Conservation (phyloP, 2,329 filamentous ascomycete species). For the Fusarium napiforme region DNA sequence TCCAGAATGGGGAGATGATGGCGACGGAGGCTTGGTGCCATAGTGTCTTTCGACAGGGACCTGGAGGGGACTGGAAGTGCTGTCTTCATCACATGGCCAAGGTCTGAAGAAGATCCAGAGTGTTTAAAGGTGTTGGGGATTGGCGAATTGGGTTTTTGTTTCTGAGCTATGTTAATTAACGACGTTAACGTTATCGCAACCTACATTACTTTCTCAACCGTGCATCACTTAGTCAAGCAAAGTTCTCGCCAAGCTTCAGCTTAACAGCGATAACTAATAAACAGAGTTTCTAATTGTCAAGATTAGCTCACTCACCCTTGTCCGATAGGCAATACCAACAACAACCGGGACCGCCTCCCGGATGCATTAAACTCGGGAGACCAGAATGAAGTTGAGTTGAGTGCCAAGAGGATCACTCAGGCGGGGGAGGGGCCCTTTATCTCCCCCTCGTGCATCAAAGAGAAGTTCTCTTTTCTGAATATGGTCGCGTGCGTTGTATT, state of each 20-base stretch:
- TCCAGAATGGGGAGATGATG: slow-evolving; percentile 45
- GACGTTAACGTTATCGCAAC: slow-evolving; percentile 7
- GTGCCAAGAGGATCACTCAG: slow-evolving; percentile 26
- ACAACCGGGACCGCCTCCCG: slow-evolving; percentile 6
- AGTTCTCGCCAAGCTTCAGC: slow-evolving; percentile 1
- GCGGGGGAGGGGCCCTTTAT: slow-evolving; percentile 23
- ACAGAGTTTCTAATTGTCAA: slow-evolving; percentile 22
- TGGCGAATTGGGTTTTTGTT: slow-evolving; percentile 29
- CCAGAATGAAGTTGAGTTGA: not conserved
- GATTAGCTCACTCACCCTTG: slow-evolving; percentile 10
- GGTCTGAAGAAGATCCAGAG: slow-evolving; percentile 12
- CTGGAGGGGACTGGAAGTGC: slow-evolving; percentile 51
- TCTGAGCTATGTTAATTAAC: slow-evolving; percentile 18
- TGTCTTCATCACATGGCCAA: slow-evolving; percentile 50
- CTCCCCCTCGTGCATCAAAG: not conserved
- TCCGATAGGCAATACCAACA: not conserved
- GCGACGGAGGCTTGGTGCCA: slow-evolving; percentile 50
- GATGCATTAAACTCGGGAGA: slow-evolving; percentile 1
- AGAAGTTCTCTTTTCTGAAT: slow-evolving; percentile 13
- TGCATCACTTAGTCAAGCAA: not conserved
- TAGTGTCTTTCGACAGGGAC: slow-evolving; percentile 48
- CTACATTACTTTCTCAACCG: not conserved
- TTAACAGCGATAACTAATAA: slow-evolving; percentile 5
- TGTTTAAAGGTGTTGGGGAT: slow-evolving; percentile 31
- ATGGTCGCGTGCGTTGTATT: slow-evolving; percentile 30